phyloP scores from a whole-genome alignment of 805 yeast species.

The Candida stauntonica region DNA sequence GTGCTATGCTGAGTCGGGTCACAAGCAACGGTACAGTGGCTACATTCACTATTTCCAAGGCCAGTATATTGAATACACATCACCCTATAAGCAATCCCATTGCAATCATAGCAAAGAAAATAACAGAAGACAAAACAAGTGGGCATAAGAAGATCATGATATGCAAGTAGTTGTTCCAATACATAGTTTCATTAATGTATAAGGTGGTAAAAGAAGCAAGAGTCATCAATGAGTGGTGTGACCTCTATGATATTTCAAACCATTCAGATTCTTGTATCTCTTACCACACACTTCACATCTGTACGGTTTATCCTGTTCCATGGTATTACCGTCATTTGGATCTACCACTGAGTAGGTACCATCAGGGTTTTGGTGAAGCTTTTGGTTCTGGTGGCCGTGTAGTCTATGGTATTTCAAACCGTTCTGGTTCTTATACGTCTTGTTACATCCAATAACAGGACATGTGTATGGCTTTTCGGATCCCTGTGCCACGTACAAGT shows the following conservation, averaged over 20 bases:
- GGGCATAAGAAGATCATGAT: not conserved
- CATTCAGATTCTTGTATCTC: constrained; percentile 92
- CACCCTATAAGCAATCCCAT: not conserved
- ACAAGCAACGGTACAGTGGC: too few relatives aligned
- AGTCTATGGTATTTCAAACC: constrained; percentile 93
- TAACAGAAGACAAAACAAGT: not conserved
- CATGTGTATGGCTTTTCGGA: constrained; percentile 95
- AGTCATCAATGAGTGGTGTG: constrained; percentile 89
- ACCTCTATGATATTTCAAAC: constrained; percentile 94
- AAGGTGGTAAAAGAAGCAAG: too few relatives aligned
- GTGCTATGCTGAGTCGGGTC: too few relatives aligned
- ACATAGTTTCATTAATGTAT: too few relatives aligned
- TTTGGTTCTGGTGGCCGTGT: constrained; percentile 97
- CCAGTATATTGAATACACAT: not conserved
- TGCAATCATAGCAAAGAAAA: not conserved
- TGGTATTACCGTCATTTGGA: constrained; percentile 90
- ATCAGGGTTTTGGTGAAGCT: constrained; percentile 82
- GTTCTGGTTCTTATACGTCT: constrained; percentile 95
- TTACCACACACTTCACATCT: constrained; percentile 98
- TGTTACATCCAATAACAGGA: constrained; percentile 97
- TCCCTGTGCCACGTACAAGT: constrained; percentile 87
- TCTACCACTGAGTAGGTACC: constrained; percentile 91
- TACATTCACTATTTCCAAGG: too few relatives aligned
- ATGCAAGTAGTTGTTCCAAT: not conserved
- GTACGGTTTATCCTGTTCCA: constrained; percentile 97